Conservation (phyloP, 2,329 filamentous ascomycete genomes). For the Pseudonectria foliicola region DNA sequence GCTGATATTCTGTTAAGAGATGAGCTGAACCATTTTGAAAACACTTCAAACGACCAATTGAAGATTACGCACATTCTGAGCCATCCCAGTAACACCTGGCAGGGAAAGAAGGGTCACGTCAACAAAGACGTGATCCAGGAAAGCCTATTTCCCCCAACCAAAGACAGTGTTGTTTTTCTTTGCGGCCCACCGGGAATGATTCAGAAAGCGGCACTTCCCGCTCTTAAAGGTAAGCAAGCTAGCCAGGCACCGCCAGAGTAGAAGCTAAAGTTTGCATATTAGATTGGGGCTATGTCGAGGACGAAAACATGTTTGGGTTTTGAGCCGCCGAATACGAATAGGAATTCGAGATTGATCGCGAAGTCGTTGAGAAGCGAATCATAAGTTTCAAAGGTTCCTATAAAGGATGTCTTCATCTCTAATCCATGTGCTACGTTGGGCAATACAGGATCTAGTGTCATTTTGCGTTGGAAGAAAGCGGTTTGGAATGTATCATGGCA, state of each 20-base stretch:
- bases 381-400: too few relatives aligned
- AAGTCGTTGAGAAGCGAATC: too few relatives aligned
- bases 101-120: conserved; percentile 37
- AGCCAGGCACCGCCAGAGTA: not conserved
- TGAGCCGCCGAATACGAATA: not conserved
- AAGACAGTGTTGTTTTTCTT: conserved; percentile 36
- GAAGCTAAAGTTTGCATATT: not conserved
- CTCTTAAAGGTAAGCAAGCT: conserved; percentile 26
- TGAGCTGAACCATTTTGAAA: conserved; percentile 34
- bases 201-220: conserved; percentile 42
- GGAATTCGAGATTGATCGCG: too few relatives aligned
- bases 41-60: conserved; percentile 30
- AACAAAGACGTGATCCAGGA: conserved; percentile 33
- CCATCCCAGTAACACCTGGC: conserved; percentile 36
- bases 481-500: too few relatives aligned
- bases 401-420: too few relatives aligned
- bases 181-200: conserved; percentile 46
- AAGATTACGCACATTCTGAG: conserved; percentile 41
- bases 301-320: conserved; percentile 2
- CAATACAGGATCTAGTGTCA: too few relatives aligned
- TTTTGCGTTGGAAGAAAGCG: too few relatives aligned
- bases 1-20: conserved; percentile 38
- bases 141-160: conserved; percentile 33
- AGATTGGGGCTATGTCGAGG: conserved; percentile 4
- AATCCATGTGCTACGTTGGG: too few relatives aligned